phyloP scores from a whole-genome alignment of 148 eudicot species.

The Rhododendron vialii region DNA sequence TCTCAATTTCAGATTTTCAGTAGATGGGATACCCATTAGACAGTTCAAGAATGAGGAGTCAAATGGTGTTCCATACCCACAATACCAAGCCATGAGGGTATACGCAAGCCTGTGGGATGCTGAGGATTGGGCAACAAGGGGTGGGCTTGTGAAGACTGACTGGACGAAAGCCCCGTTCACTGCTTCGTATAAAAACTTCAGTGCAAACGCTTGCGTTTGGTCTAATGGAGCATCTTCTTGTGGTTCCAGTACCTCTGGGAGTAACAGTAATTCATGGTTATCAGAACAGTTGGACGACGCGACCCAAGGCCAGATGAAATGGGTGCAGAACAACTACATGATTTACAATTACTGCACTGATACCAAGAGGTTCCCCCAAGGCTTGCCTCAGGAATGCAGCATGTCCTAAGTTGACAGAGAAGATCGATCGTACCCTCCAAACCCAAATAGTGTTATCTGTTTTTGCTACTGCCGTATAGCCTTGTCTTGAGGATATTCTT shows the following conservation, averaged over 20 bases:
- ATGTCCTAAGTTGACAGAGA: not conserved
- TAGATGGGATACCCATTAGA: not conserved
- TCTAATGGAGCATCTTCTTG: not conserved
- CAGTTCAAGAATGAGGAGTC: not conserved
- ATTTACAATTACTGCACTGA: constrained; percentile 6
- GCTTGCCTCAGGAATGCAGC: not conserved
- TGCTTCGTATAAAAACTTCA: not conserved
- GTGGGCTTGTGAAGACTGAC: not conserved
- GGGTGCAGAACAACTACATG: not conserved
- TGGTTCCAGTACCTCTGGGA: not conserved
- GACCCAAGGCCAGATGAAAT: not conserved
- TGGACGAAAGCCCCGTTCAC: not conserved
- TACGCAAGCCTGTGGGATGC: not conserved
- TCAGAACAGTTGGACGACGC: not conserved
- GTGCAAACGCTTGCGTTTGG: not conserved
- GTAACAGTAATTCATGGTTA: not conserved
- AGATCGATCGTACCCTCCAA: not conserved
- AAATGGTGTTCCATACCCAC: not conserved
- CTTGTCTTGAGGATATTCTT: not conserved
- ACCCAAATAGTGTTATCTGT: not conserved
- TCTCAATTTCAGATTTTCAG: not conserved
- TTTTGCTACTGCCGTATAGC: not conserved
- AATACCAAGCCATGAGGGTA: not conserved
- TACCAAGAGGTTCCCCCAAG: constrained; percentile 3
- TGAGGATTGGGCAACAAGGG: not conserved